Base-by-base conservation (phyloP, 768 basidiomycete genomes). In the Cubamyces lactineus region DNA sequence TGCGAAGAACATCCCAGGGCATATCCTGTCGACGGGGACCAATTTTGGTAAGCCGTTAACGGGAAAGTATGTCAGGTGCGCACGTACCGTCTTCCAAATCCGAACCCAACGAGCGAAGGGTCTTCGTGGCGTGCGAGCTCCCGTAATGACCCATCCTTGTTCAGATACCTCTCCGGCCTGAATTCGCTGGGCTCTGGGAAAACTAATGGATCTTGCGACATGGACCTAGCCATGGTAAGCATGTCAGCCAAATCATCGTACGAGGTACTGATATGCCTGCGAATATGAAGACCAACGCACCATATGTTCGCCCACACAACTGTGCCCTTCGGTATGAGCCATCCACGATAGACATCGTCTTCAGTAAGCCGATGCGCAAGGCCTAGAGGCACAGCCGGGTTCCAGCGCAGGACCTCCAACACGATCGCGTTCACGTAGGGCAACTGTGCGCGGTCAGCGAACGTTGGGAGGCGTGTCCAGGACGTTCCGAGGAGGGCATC, bases 271-370 rank as follows among this genome's bases (percentile, higher is more conserved):
- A 15, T 2, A 30, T 49, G 3, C 26, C 48, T 11, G 34, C 34
- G 6, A 11, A 34, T 7, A 1, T 5, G 9, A 11, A 34, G 4
- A 34, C 5, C 34, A 34, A 34, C 55, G 11, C 53, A 72, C 74
- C 74, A 73, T 9, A 74, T 70, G 52, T 76, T 75, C 24, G 71
- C 71, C 61, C 68, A 63, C 7, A 75, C 62, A 28, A 75, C 55
- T 3, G 74, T 65, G 6, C 71, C 73, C 48, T 71, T 67, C 9
- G 67, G 66, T 2, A 76, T 63, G 24, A 58, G 39, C 59, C 70
- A 71, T 12, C 69, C 75, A 6, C 66, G 53, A 45, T 75, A 72
- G 2, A 64, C 67, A 50, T 76, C 74, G 34, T 72, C 72, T 47
- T 66, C 62, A n/a, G 59, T 64, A 0, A 70, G 55, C 6, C 62